These are phyloP conservation scores for Rutstroemia sp. DNA, from an alignment of 2,329 filamentous ascomycete genomes.

Conservation along the genomic window DNA sequence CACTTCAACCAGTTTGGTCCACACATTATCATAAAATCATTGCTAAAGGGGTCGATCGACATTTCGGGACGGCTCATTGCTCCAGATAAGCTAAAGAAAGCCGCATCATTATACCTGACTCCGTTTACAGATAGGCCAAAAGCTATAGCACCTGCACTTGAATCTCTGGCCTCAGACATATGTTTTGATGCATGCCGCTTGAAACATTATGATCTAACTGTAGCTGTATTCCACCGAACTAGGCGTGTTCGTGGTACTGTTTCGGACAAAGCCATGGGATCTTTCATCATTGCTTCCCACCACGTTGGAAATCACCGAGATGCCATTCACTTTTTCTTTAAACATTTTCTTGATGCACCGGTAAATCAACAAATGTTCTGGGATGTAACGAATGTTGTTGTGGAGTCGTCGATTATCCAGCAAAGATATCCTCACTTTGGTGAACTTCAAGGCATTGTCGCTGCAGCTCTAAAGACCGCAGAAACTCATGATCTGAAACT, in stretches of 20 bases:
- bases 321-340: slow-evolving; percentile 4
- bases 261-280: not conserved
- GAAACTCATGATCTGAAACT: slow-evolving; percentile 11
- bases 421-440: slow-evolving; percentile 12
- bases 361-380: slow-evolving; percentile 18
- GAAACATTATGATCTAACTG: slow-evolving; percentile 17
- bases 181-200: slow-evolving; percentile 16
- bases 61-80: not conserved
- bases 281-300: slow-evolving; percentile 18
- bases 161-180: slow-evolving; percentile 16
- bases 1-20: slow-evolving; percentile 19
- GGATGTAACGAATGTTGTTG: slow-evolving; percentile 12
- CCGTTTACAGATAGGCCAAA: slow-evolving; percentile 18
- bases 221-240: slow-evolving; percentile 19
- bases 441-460: slow-evolving; percentile 21
- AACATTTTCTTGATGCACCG: not conserved
- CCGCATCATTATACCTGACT: slow-evolving; percentile 21
- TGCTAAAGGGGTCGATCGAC: slow-evolving; percentile 7
- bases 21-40: slow-evolving; percentile 12
- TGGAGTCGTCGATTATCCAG: slow-evolving; percentile 19
- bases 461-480: slow-evolving; percentile 16
- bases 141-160: slow-evolving; percentile 8
- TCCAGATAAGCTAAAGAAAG: slow-evolving; percentile 16
- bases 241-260: slow-evolving; percentile 9
- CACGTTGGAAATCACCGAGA: slow-evolving; percentile 13